Evolutionary conservation across 768 basidiomycete genomes (phyloP).

Genomic region (Naganishia onofrii): DNA sequence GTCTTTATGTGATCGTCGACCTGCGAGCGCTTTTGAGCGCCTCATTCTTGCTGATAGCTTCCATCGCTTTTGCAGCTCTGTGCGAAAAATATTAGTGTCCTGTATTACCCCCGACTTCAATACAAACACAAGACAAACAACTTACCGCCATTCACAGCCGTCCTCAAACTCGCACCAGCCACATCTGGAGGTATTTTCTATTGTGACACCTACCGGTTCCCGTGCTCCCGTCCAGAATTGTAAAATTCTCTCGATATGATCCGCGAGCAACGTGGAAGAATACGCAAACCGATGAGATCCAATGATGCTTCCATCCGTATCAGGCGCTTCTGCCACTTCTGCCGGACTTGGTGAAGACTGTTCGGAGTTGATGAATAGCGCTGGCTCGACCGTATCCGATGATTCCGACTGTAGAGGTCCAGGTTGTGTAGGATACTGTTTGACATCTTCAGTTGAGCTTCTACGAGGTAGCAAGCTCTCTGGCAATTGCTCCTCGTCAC

Average conservation of each 20-base stretch:
- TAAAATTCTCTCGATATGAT: conserved; percentile 60
- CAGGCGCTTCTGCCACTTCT: conserved; percentile 9
- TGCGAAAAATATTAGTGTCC: neutral
- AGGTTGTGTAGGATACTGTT: neutral
- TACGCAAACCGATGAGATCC: conserved; percentile 65
- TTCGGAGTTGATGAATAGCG: neutral
- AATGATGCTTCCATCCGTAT: conserved; percentile 57
- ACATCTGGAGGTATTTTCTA: conserved; percentile 65
- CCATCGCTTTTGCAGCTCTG: conserved; percentile 7
- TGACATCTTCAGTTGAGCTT: neutral
- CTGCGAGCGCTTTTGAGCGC: conserved; percentile 1
- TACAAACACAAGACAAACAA: neutral
- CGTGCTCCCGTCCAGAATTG: conserved; percentile 75
- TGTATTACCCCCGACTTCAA: too few species aligned
- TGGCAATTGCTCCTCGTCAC: conserved; percentile 10
- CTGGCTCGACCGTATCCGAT: neutral
- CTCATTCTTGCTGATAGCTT: conserved; percentile 7
- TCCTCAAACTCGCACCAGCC: conserved; percentile 71
- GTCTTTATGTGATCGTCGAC: neutral
- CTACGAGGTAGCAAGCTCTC: neutral
- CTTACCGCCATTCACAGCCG: conserved; percentile 73
- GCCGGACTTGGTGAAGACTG: neutral
- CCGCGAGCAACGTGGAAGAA: conserved; percentile 59
- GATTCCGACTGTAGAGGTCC: neutral
- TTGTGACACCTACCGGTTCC: conserved; percentile 66